Conservation (phyloP, 1,284 basidiomycete species). For the Coriolopsis trogii region DNA sequence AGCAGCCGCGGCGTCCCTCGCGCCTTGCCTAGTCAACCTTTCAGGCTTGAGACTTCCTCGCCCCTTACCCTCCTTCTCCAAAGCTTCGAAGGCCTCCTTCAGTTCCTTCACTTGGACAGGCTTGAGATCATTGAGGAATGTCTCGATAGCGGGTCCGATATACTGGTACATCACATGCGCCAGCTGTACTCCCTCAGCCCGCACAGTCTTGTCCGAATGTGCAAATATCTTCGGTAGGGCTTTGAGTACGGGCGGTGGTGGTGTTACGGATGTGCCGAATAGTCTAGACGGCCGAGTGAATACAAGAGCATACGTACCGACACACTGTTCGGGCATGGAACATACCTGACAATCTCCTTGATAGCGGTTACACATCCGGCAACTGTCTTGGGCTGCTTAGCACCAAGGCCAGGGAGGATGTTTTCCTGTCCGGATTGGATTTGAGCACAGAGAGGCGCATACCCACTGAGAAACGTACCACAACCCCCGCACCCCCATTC, state of each 20-base stretch:
- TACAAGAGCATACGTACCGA: neutral
- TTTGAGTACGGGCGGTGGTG: constrained; percentile 84
- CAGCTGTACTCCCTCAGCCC: constrained; percentile 87
- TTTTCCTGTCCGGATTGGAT: constrained; percentile 61
- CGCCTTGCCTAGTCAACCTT: constrained; percentile 78
- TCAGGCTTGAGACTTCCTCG: constrained; percentile 82
- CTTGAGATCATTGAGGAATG: constrained; percentile 91
- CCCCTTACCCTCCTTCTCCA: constrained; percentile 85
- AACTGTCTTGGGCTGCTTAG: constrained; percentile 96
- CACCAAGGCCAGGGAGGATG: constrained; percentile 81
- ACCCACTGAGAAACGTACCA: constrained; percentile 62
- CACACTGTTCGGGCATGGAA: neutral
- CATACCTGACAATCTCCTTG: constrained; percentile 74
- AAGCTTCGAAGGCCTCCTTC: constrained; percentile 84
- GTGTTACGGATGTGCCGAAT: constrained; percentile 83
- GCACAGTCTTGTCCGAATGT: constrained; percentile 95
- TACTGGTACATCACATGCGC: constrained; percentile 84
- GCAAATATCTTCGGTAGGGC: constrained; percentile 91
- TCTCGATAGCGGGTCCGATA: constrained; percentile 86
- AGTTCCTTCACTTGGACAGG: constrained; percentile 98
- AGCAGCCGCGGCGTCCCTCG: constrained; percentile 68
- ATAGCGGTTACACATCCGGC: constrained; percentile 81
- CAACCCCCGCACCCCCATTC: constrained; percentile 84
- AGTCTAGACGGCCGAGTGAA: no score
- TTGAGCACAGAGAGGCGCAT: constrained; percentile 19